phyloP scores from a whole-genome alignment of 2,329 filamentous ascomycete species.

The Truncatella angustata region DNA sequence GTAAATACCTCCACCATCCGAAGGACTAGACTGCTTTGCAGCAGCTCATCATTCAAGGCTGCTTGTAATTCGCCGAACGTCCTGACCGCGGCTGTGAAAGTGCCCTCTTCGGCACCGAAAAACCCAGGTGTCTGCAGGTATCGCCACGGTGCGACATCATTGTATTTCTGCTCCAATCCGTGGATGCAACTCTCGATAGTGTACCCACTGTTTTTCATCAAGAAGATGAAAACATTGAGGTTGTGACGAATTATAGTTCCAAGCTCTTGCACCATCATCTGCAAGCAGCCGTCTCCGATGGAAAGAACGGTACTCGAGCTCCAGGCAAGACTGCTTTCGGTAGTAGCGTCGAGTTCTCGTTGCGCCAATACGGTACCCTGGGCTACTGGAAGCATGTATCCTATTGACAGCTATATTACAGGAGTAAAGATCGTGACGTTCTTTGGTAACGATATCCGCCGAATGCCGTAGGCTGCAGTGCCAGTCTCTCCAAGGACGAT shows the following conservation, averaged over 20 bases:
- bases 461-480: constrained; percentile 53
- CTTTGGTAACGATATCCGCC: constrained; percentile 47
- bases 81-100: background rate
- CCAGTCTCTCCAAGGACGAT: constrained; percentile 58
- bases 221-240: constrained; percentile 46
- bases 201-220: constrained; percentile 60
- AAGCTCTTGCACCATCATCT: constrained; percentile 66
- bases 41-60: background rate
- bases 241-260: constrained; percentile 58
- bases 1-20: constrained; percentile 32
- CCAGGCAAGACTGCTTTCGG: too few species aligned
- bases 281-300: constrained; percentile 63
- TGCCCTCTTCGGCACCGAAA: constrained; percentile 39
- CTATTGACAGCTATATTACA: constrained; percentile 59
- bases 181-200: constrained; percentile 59
- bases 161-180: constrained; percentile 51
- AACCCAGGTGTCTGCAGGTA: constrained; percentile 47
- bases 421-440: constrained; percentile 46
- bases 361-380: constrained; percentile 56
- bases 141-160: constrained; percentile 52
- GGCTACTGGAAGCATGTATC: constrained; percentile 58
- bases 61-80: background rate
- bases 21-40: constrained; percentile 21
- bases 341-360: constrained; percentile 35
- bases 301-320: constrained; percentile 51